Conservation (phyloP, 129 eudicot species). For the Arctium minus region DNA sequence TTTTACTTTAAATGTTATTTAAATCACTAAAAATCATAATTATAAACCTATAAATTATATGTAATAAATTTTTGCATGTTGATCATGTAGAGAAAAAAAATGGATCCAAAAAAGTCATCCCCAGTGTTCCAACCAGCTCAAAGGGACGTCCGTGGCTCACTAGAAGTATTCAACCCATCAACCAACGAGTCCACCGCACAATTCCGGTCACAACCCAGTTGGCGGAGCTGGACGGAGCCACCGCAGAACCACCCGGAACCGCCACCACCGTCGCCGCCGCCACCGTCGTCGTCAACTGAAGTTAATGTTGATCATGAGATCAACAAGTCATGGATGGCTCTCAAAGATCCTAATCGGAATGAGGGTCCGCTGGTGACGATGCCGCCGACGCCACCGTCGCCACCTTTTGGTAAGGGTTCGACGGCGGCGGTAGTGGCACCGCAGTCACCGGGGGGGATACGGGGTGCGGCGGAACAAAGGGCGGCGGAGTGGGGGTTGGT, state of each 20-base stretch:
- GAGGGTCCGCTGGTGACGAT: conserved; percentile 7
- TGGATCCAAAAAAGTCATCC: conserved; percentile 45
- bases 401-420: not conserved
- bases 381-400: conserved; percentile 19
- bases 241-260: conserved; percentile 27
- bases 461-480: conserved; percentile 73
- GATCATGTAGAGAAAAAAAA: conserved; percentile 25
- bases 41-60: not conserved
- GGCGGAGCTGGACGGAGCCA: conserved; percentile 52
- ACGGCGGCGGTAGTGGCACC: conserved; percentile 14
- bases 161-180: conserved; percentile 93
- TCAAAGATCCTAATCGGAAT: conserved; percentile 38
- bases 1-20: not conserved
- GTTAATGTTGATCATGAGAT: conserved; percentile 23
- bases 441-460: conserved; percentile 33
- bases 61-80: conserved; percentile 2
- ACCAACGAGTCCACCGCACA: conserved; percentile 22
- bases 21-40: not conserved
- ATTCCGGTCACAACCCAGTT: conserved; percentile 41
- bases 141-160: conserved; percentile 81
- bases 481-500: conserved; percentile 99
- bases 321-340: conserved; percentile 88
- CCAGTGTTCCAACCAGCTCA: conserved; percentile 42
- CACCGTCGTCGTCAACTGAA: not conserved
- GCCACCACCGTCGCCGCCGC: conserved; percentile 5